Conservation (phyloP, 495 filamentous ascomycete species). For the Clohesyomyces aquaticus region DNA sequence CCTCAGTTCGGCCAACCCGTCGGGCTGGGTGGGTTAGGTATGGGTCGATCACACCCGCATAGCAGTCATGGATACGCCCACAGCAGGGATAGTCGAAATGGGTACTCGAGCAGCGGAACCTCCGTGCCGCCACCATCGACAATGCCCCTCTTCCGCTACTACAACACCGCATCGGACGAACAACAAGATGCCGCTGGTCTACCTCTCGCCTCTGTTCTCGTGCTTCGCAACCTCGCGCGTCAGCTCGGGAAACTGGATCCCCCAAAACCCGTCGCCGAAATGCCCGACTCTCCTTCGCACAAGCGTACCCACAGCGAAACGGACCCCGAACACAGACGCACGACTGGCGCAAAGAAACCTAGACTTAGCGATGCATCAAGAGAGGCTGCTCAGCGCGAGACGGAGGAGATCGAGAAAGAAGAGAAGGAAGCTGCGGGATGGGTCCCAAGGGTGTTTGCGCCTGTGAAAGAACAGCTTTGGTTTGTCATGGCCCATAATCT, state of each 20-base stretch:
- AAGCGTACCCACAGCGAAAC: slow-evolving; percentile 19
- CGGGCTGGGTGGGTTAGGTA: slow-evolving; percentile 29
- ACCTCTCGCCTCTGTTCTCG: slow-evolving; percentile 79
- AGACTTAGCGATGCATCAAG: slow-evolving; percentile 61
- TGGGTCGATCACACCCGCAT: slow-evolving; percentile 34
- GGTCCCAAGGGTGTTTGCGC: slow-evolving; percentile 53
- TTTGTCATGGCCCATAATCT: slow-evolving; percentile 55
- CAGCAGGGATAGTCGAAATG: slow-evolving; percentile 32
- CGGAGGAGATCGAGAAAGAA: slow-evolving; percentile 31
- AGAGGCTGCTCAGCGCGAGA: slow-evolving; percentile 50
- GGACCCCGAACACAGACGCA: slow-evolving; percentile 23
- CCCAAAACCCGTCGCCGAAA: slow-evolving; percentile 7
- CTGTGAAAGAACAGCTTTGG: slow-evolving; percentile 50
- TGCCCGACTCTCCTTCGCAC: slow-evolving; percentile 27
- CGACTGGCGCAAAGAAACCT: slow-evolving; percentile 30
- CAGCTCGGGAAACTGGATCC: slow-evolving; percentile 40
- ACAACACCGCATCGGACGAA: slow-evolving; percentile 80
- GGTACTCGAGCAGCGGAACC: neutral
- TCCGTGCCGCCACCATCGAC: slow-evolving; percentile 50
- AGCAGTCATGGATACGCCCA: slow-evolving; percentile 51
- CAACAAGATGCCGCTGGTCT: slow-evolving; percentile 78
- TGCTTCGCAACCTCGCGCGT: slow-evolving; percentile 82
- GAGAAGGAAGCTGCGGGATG: slow-evolving; percentile 47
- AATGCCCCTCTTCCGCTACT: slow-evolving; percentile 53
- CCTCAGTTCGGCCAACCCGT: slow-evolving; percentile 34